Conservation (phyloP, 78 protist genomes). For the Dictyostelium brefeldianum region DNA sequence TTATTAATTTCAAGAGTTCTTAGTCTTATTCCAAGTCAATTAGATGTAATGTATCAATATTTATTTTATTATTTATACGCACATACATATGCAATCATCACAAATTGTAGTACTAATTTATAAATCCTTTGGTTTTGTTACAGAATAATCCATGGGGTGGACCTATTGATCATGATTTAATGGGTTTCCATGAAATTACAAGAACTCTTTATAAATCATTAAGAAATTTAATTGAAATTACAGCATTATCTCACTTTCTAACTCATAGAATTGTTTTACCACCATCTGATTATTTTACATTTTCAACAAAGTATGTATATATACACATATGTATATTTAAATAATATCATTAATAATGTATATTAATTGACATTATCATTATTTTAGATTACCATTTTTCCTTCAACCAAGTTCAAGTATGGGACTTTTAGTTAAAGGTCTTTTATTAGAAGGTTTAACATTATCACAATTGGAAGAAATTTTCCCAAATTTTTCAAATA, state of each 20-base stretch:
- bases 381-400: conserved; percentile 54
- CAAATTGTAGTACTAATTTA: not conserved
- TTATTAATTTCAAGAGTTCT: conserved; percentile 46
- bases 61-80: not conserved
- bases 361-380: not conserved
- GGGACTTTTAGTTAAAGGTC: conserved; percentile 73
- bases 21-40: conserved; percentile 56
- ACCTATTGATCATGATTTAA: conserved; percentile 79
- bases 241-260: conserved; percentile 45
- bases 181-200: conserved; percentile 75
- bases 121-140: not conserved
- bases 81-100: too few relatives aligned
- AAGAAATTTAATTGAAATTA: conserved; percentile 54
- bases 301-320: conserved; percentile 18
- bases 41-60: conserved; percentile 21
- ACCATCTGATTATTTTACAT: conserved; percentile 61
- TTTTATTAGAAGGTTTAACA: conserved; percentile 37
- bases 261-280: conserved; percentile 52
- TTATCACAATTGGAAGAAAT: conserved; percentile 23
- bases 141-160: conserved; percentile 71
- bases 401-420: conserved; percentile 68
- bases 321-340: not conserved
- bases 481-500: conserved; percentile 58
- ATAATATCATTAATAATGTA: not conserved
- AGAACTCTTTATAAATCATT: conserved; percentile 58